Evolutionary conservation across 768 basidiomycete species (phyloP), one percentile per base, ranked within the genome.

Genomic region (Glaciozyma antarctica): DNA sequence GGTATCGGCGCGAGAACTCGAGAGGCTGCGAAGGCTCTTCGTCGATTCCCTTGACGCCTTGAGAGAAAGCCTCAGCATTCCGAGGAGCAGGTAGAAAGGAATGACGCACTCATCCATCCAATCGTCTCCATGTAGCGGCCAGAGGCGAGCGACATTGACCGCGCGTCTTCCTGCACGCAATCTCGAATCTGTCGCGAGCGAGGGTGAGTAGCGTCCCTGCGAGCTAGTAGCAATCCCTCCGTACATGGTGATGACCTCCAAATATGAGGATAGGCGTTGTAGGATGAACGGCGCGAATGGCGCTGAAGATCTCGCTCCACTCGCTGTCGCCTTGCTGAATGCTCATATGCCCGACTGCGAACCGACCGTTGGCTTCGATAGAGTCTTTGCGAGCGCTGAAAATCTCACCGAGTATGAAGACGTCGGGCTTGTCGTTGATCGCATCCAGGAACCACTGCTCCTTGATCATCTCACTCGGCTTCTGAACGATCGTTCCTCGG

Each of bases 111-210:
- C 79, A 87, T 77, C 83, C 84, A 89, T 13, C 88, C 90, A 61
- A 93, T 79, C 15, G 91, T 95, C 77, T 95, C 92, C 86, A 94
- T 88, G 74, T 93, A 94, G 28, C 89, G 80, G 22, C 92, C 88
- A 68, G 88, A 86, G 72, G 90, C 88, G 66, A 92, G 74, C 2
- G 86, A 80, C 79, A 91, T 88, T 0, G 86, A 85, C n/a, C 85
- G 81, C 5, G 81, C 82, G 75, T 91, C 90, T 26, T 84, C 81
- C 81, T 76, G 77, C 81, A 83, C 71, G 76, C 89, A 91, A 73
- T 90, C 87, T 51, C 89, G 84, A 63, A 89, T 85, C 75, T 90
- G 87, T 0, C 81, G 80, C 26, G 69, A 90, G 88, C 7, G 86
- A 86, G n/a, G 24, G 59, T 58, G 56, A 38, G 22, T 21, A n/a